Evolutionary conservation across 345 rosid species (phyloP), one percentile per base, ranked within the genome.

Genomic region (Rhizophora apiculata): DNA sequence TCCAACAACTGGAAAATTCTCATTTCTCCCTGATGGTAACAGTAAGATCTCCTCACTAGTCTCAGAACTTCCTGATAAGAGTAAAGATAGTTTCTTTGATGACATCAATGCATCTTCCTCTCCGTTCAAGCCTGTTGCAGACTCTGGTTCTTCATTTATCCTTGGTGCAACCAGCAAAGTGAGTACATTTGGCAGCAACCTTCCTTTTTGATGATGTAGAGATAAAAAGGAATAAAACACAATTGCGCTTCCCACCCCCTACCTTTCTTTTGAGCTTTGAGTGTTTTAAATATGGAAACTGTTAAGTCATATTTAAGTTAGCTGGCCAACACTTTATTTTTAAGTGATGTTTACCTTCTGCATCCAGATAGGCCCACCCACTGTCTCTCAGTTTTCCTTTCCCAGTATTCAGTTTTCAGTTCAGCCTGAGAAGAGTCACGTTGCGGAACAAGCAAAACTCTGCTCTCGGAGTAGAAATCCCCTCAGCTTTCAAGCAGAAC

Each of bases 121-220:
- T 79, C 87, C 85, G 6, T 92, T 92, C 86, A 90, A 83, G 78
- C 89, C 96, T 49, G 67, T 79, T 65, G 80, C 81, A 26, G 93
- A 85, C 56, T 63, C 84, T 0, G 75, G 74, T 63, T 79, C 92
- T 48, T 78, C 92, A 39, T 83, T 80, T 73, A 76, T 83, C 77
- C 84, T 79, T 39, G 82, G 83, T 56, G 67, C 79, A 63, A 51
- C 78, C 36, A 76, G 61, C 74, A 87, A 80, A 71, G 89, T 86
- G 80, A 81, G 85, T 72, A 56, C 18, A 34, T 8, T 16, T 59
- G 29, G 30, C 37, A 7, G 37, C 16, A 57, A 27, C 58, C 56
- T 67, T 34, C 62, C 9, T 22, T 21, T 72, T 63, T 8, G 19
- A 36, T n/a, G 53, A 57, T 27, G 10, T 60, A 37, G 6, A 26